Evolutionary conservation across 805 yeast species (phyloP).

Genomic region (Candida silvatica): DNA sequence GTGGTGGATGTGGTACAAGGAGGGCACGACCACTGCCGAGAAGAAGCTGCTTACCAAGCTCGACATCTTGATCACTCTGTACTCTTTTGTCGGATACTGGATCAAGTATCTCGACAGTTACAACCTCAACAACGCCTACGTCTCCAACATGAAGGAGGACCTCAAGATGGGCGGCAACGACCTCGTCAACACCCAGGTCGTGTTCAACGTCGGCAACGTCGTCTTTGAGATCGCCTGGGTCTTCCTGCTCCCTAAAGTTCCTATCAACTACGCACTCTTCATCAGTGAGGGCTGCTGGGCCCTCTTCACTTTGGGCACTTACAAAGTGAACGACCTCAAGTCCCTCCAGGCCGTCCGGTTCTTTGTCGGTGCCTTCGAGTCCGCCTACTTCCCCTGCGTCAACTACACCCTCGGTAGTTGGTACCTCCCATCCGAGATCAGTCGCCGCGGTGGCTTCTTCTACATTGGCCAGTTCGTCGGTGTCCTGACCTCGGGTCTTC

Average conservation of each 20-base stretch:
- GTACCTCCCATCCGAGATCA: conserved; percentile 47
- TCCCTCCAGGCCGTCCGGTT: conserved; percentile 57
- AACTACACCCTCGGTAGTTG: conserved; percentile 53
- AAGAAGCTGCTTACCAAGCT: conserved; percentile 39
- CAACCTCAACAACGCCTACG: conserved; percentile 58
- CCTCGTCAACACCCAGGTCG: conserved; percentile 47
- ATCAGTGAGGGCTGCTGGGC: conserved; percentile 60
- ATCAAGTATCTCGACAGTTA: conserved; percentile 32
- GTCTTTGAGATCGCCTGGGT: conserved; percentile 54
- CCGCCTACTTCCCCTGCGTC: conserved; percentile 54
- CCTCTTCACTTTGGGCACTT: conserved; percentile 49
- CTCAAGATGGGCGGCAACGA: conserved; percentile 55
- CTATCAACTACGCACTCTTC: conserved; percentile 38
- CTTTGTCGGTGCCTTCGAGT: conserved; percentile 61
- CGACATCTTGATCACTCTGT: conserved; percentile 45
- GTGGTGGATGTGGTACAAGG: conserved; percentile 51
- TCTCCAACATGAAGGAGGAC: conserved; percentile 52
- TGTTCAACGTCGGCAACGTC: conserved; percentile 51
- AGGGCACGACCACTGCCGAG: conserved; percentile 37
- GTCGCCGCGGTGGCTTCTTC: conserved; percentile 41
- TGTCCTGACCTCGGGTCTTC: conserved; percentile 45
- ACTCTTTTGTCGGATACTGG: conserved; percentile 58
- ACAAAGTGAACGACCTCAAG: conserved; percentile 36
- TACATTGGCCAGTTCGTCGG: conserved; percentile 50
- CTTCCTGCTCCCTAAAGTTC: conserved; percentile 49